Evolutionary conservation across 768 basidiomycete genomes (phyloP).

Genomic region (Chalciporus piperatus): DNA sequence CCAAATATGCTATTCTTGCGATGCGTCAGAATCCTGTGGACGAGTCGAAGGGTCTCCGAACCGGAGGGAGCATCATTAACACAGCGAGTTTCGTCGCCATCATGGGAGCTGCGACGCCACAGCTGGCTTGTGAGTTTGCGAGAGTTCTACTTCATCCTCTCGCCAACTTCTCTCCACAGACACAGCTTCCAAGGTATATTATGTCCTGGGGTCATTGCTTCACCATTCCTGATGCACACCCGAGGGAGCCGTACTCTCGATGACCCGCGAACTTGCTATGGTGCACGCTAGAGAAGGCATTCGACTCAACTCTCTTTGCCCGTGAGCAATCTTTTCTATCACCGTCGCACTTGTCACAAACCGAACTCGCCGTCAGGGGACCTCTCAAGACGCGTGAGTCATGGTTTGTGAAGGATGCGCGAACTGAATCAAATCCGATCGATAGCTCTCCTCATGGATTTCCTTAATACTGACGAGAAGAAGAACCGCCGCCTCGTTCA

Average conservation of each 20-base stretch:
- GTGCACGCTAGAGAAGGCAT: conserved; percentile 98
- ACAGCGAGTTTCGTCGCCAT: conserved; percentile 96
- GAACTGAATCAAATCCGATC: not conserved
- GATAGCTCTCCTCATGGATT: conserved; percentile 96
- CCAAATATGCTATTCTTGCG: conserved; percentile 94
- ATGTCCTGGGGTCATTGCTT: not conserved
- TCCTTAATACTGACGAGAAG: conserved; percentile 95
- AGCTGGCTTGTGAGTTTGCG: conserved; percentile 75
- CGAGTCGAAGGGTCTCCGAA: conserved; percentile 70
- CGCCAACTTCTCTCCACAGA: conserved; percentile 44
- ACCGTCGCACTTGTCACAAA: conserved; percentile 1
- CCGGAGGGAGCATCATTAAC: conserved; percentile 94
- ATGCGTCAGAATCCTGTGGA: conserved; percentile 94
- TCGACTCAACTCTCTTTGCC: conserved; percentile 93
- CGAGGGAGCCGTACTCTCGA: conserved; percentile 94
- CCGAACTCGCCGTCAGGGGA: conserved; percentile 50
- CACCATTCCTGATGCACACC: conserved; percentile 10
- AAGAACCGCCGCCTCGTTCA: conserved; percentile 86
- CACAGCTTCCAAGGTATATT: conserved; percentile 83
- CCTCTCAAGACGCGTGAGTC: conserved; percentile 89
- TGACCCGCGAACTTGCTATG: conserved; percentile 97
- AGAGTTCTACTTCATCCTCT: not conserved
- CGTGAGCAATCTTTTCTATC: conserved; percentile 51
- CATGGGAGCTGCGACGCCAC: conserved; percentile 95
- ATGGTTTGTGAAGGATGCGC: not conserved